Percentiles rank a stretch among this genome's conserved stretches.
Conservation (phyloP, 2,329 filamentous ascomycete species). For the Thermothelomyces thermophilus region DNA sequence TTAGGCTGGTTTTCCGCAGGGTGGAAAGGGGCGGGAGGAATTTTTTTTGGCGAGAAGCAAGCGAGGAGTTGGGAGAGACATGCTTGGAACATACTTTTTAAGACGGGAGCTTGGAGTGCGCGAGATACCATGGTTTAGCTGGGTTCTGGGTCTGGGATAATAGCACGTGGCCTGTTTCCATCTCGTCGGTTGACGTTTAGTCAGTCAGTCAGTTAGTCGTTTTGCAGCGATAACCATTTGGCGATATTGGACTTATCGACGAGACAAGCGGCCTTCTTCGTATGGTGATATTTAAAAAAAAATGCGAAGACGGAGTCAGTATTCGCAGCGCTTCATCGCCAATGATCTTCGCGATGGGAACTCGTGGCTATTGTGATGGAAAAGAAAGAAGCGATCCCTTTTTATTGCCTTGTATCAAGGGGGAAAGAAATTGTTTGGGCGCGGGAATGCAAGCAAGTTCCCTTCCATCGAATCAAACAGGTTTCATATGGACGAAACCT, state of each 20-base stretch:
- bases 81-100: neutral
- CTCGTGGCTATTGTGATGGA: no score
- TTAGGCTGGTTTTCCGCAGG: neutral
- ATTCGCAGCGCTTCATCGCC: no score
- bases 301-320: no score
- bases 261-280: neutral
- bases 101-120: neutral
- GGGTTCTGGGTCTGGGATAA: neutral
- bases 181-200: constrained; percentile 1
- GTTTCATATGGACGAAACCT: neutral
- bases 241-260: neutral
- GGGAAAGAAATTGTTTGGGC: neutral
- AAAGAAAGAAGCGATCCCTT: no score
- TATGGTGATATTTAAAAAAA: neutral
- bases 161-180: neutral
- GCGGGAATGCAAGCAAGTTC: neutral
- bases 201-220: neutral
- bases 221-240: neutral
- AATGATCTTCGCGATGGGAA: no score
- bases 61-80: constrained; percentile 5
- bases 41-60: neutral
- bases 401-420: neutral
- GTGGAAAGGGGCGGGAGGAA: neutral
- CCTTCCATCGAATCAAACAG: neutral
- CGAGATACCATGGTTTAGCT: constrained; percentile 4